Evolutionary conservation across 2,329 filamentous ascomycete genomes (phyloP), one percentile per base, ranked within the genome.

Genomic region (Aspergillus fructus): DNA sequence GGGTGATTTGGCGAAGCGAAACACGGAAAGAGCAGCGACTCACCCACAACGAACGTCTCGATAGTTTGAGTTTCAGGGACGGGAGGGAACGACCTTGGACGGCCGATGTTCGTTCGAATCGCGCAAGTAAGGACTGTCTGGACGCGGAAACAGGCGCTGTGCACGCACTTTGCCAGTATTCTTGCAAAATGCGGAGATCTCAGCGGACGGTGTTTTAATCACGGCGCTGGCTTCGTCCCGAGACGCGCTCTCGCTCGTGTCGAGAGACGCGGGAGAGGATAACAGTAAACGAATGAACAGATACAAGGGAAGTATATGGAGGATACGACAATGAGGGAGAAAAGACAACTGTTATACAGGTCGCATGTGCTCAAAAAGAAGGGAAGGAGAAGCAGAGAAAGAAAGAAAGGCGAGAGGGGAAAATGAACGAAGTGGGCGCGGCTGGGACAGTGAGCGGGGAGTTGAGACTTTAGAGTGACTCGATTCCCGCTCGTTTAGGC

Each of bases 11-110:
- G 59, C 64, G 64, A 62, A 66, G 64, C 62, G 62, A 67, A 66
- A 65, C 66, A 66, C 60, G 59, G 63, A 65, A 62, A 62, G 62
- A 57, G 60, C 51, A 55, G 58, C 58, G 54, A 71, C 71, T 71
- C 66, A 71, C 71, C 70, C 70, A 71, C 70, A 70, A 73, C 70
- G 70, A 73, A 73, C 69, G 70, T 68, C 70, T 71, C 69, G 68
- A 68, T 67, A 68, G 65, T 56, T 59, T 59, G 57, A 61, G 55
- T 60, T 61, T 60, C 56, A 53, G 54, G 53, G 42, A 49, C 55
- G 30, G 40, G 49, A 62, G 57, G 27, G 48, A 49, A 21, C 21
- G 41, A 54, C 24, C 58, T 57, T 47, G 47, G 40, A 42, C 19
- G 46, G 47, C 51, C 55, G 58, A 52, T 43, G 43, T 40, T 55